Conservation (phyloP, 768 basidiomycete species). For the Postia placenta region DNA sequence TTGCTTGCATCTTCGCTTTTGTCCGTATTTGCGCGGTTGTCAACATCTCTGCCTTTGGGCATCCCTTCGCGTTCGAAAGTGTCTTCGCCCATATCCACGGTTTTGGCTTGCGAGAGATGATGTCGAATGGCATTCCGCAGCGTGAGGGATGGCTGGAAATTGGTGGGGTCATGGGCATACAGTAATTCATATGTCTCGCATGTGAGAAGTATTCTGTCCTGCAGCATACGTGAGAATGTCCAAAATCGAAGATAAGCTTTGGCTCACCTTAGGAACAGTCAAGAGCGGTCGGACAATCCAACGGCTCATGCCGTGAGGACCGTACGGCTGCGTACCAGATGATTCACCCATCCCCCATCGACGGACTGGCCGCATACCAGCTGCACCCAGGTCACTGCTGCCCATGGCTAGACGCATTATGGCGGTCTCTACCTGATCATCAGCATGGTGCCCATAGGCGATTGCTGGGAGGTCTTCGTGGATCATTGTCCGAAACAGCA, state of each 20-base stretch:
- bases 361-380: conserved; percentile 61
- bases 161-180: conserved; percentile 65
- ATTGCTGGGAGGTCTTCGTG: conserved; percentile 32
- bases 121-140: conserved; percentile 70
- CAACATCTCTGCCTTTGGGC: no score
- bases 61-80: no score
- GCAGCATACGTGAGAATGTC: conserved; percentile 2
- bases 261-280: conserved; percentile 60
- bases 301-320: conserved; percentile 50
- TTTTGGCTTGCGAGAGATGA: conserved; percentile 17
- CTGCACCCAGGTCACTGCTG: conserved; percentile 48
- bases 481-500: conserved; percentile 44
- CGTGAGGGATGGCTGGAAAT: conserved; percentile 69
- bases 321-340: conserved; percentile 34
- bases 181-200: conserved; percentile 55
- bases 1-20: no score
- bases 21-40: no score
- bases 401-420: conserved; percentile 63
- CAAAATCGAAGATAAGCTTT: neutral
- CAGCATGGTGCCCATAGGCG: conserved; percentile 72
- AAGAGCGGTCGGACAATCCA: conserved; percentile 75
- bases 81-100: neutral
- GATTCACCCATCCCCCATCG: conserved; percentile 73
- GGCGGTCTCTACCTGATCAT: conserved; percentile 81
- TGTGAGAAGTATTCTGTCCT: conserved; percentile 80